Evolutionary conservation across 257 asterid genomes (phyloP).

Genomic region (Jacaranda mimosifolia): DNA sequence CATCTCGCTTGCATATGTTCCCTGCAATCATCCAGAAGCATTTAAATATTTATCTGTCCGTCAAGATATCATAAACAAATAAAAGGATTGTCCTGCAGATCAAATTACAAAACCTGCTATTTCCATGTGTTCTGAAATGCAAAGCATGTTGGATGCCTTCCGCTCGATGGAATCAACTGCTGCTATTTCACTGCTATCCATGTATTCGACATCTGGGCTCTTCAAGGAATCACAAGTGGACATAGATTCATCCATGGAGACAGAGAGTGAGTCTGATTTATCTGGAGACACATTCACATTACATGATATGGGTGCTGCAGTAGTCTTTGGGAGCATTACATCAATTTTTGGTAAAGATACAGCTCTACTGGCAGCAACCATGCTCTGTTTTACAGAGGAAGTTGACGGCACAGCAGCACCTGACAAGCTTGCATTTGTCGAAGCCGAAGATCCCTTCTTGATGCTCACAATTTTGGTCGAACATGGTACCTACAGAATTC

Average conservation of each 20-base stretch:
- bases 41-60: neutral
- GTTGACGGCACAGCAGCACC: conserved; percentile 39
- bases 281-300: conserved; percentile 55
- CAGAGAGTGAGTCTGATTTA: conserved; percentile 62
- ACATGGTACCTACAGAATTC: conserved; percentile 66
- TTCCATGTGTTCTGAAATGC: conserved; percentile 64
- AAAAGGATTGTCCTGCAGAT: conserved; percentile 22
- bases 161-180: conserved; percentile 73
- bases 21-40: conserved; percentile 46
- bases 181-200: conserved; percentile 63
- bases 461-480: conserved; percentile 65
- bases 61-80: neutral
- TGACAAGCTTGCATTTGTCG: conserved; percentile 50
- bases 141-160: conserved; percentile 66
- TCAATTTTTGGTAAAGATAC: conserved; percentile 44
- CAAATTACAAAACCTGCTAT: conserved; percentile 57
- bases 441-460: conserved; percentile 66
- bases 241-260: conserved; percentile 92
- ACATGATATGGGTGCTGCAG: conserved; percentile 36
- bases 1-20: conserved; percentile 70
- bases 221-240: conserved; percentile 83
- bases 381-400: conserved; percentile 56
- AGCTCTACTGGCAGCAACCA: conserved; percentile 44
- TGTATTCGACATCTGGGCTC: conserved; percentile 89
- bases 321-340: conserved; percentile 39